Evolutionary conservation across 257 asterid genomes (phyloP), one percentile per base, ranked within the genome.

Genomic region (Solanum medicagineum): DNA sequence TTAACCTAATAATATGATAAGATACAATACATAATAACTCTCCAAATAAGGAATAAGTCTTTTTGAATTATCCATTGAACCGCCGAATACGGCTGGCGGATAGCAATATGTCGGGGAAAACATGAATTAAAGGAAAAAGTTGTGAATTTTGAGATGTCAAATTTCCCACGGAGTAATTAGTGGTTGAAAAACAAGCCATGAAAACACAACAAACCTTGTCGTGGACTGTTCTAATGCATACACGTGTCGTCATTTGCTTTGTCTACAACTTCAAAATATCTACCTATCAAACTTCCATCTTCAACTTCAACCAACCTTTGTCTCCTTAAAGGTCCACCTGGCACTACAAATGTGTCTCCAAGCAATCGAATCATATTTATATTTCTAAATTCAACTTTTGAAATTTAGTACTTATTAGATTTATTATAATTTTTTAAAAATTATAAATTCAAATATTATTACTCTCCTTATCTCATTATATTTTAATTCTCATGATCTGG

Each of bases 201-300:
- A n/a, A 82, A 86, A 81, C 5, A n/a, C 59, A 53, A 4, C 26
- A n/a, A 63, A 20, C 5, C 2, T 32, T 51, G 87, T 40, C 83
- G 90, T 85, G 89, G 87, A 20, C 77, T n/a, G 7, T 83, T 86
- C 66, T 62, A 0, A 6, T 1, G 68, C 89, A 90, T 75, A 85
- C 87, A 86, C 87, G 86, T 90, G 51, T 62, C 13, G 0, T 11
- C 6, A 1, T 16, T 12, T 12, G 3, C 62, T 83, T 86, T 68
- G 85, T 13, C 6, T 15, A 53, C 13, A 3, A 51, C n/a, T 71
- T 60, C 0, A n/a, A 90, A 88, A 85, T 73, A 90, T 90, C 87
- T 14, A 81, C 86, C 88, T 85, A 86, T 86, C 84, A 51, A 6
- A 14, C 68, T 83, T 65, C 60, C 22, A n/a, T 11, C 10, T 70